phyloP scores from a whole-genome alignment of 2,329 filamentous ascomycete genomes.

The Trichoderma sp. region DNA sequence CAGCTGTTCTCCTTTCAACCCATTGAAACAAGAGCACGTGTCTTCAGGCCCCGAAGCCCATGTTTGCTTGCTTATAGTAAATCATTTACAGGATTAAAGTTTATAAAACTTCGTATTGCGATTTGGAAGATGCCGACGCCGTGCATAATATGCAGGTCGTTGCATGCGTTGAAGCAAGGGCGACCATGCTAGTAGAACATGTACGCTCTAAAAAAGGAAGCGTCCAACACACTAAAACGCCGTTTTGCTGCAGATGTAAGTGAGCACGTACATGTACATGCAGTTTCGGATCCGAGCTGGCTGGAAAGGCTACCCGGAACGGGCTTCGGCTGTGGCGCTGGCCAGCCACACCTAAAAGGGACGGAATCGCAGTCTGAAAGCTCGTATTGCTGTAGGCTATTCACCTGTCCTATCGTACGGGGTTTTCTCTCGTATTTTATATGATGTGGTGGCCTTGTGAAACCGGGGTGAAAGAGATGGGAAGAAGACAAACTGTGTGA shows the following conservation, averaged over 20 bases:
- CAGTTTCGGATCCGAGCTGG: constrained; percentile 10
- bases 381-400: neutral
- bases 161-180: neutral
- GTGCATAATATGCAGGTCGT: neutral
- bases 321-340: constrained; percentile 16
- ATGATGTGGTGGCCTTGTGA: neutral
- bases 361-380: neutral
- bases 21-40: neutral
- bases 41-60: neutral
- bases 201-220: too few relatives aligned
- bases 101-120: constrained; percentile 6
- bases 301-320: neutral
- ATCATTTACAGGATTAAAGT: neutral
- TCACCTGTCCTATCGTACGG: neutral
- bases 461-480: neutral
- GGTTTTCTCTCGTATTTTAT: neutral
- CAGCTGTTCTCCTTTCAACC: neutral
- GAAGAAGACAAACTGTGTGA: neutral
- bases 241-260: too few relatives aligned
- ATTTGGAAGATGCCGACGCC: neutral
- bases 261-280: too few relatives aligned
- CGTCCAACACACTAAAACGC: too few relatives aligned
- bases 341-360: neutral
- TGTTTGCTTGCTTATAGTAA: neutral
- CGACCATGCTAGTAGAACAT: neutral